phyloP scores from a whole-genome alignment of 768 basidiomycete species.

The Clathrus columnatus region DNA sequence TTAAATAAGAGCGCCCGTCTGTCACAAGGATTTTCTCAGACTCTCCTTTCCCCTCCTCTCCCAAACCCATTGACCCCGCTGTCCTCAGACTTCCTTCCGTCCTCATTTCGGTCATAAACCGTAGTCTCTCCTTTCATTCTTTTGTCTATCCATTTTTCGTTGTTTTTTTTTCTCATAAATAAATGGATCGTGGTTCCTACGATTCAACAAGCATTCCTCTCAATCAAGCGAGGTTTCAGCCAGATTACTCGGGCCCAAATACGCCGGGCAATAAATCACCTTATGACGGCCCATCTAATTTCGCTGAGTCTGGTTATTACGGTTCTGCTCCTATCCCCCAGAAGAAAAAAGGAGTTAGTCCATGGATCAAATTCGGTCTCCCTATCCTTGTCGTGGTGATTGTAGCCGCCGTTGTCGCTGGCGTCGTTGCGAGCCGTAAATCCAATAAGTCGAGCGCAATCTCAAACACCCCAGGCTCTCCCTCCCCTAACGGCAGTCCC shows the following conservation, averaged over 20 bases:
- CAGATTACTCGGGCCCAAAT: slow-evolving; percentile 2
- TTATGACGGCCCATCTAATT: slow-evolving; percentile 58
- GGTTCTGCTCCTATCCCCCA: slow-evolving; percentile 39
- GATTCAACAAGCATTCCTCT: slow-evolving; percentile 15
- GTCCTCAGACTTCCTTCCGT: background rate
- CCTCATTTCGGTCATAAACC: background rate
- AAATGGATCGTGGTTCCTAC: slow-evolving; percentile 8
- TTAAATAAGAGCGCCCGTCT: background rate
- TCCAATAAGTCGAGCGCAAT: slow-evolving; percentile 29
- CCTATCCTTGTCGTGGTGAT: slow-evolving; percentile 58
- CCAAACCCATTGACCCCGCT: too few relatives aligned
- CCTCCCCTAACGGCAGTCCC: slow-evolving; percentile 35
- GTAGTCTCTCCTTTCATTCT: slow-evolving; percentile 5
- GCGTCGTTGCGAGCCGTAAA: slow-evolving; percentile 63
- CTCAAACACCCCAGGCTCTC: slow-evolving; percentile 15
- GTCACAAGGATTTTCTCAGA: background rate
- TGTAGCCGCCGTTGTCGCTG: slow-evolving; percentile 63
- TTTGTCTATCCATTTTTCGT: background rate
- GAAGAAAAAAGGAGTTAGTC: slow-evolving; percentile 46
- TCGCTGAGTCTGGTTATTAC: slow-evolving; percentile 61
- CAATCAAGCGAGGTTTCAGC: slow-evolving; percentile 11
- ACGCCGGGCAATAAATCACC: slow-evolving; percentile 23
- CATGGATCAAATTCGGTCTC: slow-evolving; percentile 70
- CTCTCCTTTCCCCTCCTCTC: background rate
- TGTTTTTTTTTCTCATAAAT: background rate